phyloP scores from a whole-genome alignment of 805 yeast species.

The Wickerhamiella cacticola region DNA sequence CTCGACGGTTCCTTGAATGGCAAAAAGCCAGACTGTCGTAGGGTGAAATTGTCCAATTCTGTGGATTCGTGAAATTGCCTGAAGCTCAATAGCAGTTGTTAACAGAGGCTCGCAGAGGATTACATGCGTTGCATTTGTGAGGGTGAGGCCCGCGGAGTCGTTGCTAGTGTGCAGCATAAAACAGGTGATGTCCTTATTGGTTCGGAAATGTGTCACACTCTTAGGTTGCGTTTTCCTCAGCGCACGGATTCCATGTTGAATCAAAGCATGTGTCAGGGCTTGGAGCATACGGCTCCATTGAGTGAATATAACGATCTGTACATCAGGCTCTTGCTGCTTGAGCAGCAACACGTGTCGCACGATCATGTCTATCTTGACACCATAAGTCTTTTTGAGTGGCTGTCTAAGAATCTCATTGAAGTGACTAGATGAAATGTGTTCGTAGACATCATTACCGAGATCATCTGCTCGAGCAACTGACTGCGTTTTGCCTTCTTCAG shows the following conservation, averaged over 20 bases:
- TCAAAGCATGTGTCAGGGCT: slow-evolving; percentile 54
- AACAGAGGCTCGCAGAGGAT: slow-evolving; percentile 87
- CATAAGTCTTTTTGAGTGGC: slow-evolving; percentile 43
- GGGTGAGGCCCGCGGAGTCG: slow-evolving; percentile 68
- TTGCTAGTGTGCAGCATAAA: slow-evolving; percentile 73
- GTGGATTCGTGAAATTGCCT: slow-evolving; percentile 85
- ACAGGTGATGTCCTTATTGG: slow-evolving; percentile 56
- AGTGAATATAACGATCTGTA: slow-evolving; percentile 78
- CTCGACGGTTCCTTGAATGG: slow-evolving; percentile 73
- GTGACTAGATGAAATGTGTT: slow-evolving; percentile 20
- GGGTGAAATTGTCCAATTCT: slow-evolving; percentile 76
- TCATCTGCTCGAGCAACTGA: not conserved
- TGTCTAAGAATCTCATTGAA: slow-evolving; percentile 31
- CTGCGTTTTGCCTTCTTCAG: not conserved
- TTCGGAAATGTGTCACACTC: slow-evolving; percentile 46
- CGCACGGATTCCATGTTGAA: slow-evolving; percentile 32
- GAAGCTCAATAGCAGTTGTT: slow-evolving; percentile 75
- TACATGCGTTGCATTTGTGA: slow-evolving; percentile 86
- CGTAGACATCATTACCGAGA: slow-evolving; percentile 20
- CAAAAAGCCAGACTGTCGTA: slow-evolving; percentile 89
- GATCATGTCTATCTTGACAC: slow-evolving; percentile 79
- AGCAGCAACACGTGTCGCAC: slow-evolving; percentile 60
- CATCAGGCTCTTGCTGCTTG: slow-evolving; percentile 42
- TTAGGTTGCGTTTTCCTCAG: slow-evolving; percentile 8
- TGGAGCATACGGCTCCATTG: slow-evolving; percentile 74